These are phyloP conservation scores for Gaultheria prostrata DNA, from an alignment of 148 eudicot genomes.

Conservation along the genomic window DNA sequence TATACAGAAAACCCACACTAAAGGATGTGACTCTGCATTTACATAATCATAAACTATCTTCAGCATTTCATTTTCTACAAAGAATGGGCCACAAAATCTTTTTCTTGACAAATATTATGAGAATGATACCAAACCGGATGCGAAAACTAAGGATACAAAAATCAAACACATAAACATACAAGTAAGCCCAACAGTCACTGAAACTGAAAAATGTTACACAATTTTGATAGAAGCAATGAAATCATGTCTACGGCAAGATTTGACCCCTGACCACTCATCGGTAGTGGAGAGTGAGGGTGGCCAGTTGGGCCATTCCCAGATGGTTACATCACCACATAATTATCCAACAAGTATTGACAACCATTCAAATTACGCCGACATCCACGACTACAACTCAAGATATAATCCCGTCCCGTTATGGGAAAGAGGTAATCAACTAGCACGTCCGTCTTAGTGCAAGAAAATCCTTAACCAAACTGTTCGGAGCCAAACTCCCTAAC, in stretches of 20 bases:
- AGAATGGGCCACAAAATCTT: not conserved
- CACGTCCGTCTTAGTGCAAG: not conserved
- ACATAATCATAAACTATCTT: too few species aligned
- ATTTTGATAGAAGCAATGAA: not conserved
- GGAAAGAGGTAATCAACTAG: not conserved
- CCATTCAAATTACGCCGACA: not conserved
- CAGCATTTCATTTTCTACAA: not conserved
- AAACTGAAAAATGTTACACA: not conserved
- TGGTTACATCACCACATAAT: not conserved
- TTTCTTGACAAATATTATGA: not conserved
- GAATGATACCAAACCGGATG: not conserved
- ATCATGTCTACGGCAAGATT: not conserved
- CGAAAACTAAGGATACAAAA: not conserved
- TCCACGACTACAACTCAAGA: not conserved
- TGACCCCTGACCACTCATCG: not conserved
- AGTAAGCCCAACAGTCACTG: not conserved
- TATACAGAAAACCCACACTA: not conserved
- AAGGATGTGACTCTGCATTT: not conserved
- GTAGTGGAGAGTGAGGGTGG: not conserved
- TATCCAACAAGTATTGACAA: not conserved
- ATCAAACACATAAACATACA: too few species aligned
- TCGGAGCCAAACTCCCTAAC: not conserved
- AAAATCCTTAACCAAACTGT: not conserved
- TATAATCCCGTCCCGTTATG: not conserved
- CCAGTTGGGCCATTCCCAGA: not conserved